A percentile compares a stretch with the other conserved stretches of the same genome.
phyloP scores from a whole-genome alignment of 1,284 basidiomycete species.

The Pholiota adiposa region DNA sequence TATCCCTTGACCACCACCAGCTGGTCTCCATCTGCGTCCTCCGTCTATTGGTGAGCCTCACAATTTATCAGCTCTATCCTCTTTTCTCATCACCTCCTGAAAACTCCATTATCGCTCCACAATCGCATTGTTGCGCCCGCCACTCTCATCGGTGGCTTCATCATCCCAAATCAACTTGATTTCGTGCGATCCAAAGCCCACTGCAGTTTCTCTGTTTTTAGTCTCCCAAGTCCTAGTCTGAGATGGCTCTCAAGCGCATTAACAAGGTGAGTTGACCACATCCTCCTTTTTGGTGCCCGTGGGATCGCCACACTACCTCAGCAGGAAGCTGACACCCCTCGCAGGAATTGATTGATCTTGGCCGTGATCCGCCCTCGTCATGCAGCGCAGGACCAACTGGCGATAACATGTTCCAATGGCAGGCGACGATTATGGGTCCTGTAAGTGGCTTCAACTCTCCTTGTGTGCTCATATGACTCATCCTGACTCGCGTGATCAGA shows the following conservation, averaged over 20 bases:
- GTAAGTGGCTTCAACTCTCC: constrained; percentile 54
- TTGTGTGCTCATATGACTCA: constrained; percentile 24
- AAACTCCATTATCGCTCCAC: constrained; percentile 24
- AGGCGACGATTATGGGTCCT: constrained; percentile 97
- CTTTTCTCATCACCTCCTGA: constrained; percentile 19
- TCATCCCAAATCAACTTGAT: constrained; percentile 39
- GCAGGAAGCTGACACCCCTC: constrained; percentile 26
- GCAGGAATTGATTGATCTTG: constrained; percentile 96
- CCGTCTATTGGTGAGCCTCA: constrained; percentile 32
- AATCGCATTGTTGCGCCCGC: constrained; percentile 25
- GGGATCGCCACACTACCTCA: constrained; percentile 12
- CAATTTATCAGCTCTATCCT: constrained; percentile 1
- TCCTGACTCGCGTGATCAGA: constrained; percentile 39
- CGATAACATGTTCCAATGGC: constrained; percentile 98
- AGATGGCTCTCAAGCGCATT: constrained; percentile 97
- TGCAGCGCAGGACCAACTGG: constrained; percentile 96
- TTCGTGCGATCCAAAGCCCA: constrained; percentile 42
- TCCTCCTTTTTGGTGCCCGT: neutral
- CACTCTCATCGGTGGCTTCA: constrained; percentile 15
- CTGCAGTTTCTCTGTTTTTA: constrained; percentile 33
- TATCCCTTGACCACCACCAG: constrained; percentile 56
- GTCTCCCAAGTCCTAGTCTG: constrained; percentile 27
- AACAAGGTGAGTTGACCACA: constrained; percentile 78
- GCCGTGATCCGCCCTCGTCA: constrained; percentile 95
- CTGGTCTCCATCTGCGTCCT: constrained; percentile 28